Evolutionary conservation across 306 rosid genomes (phyloP).

Genomic region (Mucuna pruriens): DNA sequence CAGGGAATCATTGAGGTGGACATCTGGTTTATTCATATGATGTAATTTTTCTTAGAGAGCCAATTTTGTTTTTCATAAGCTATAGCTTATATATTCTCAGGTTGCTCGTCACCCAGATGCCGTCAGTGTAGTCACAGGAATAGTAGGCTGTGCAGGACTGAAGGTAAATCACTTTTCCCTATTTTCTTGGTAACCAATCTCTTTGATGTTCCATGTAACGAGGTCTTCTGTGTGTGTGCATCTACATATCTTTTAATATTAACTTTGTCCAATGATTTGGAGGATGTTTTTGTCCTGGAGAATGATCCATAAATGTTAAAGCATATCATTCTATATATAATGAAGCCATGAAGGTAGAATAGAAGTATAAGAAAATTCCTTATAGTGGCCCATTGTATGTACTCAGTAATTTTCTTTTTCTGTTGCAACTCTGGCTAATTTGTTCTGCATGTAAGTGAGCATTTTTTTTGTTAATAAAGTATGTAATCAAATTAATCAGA

Average conservation of each 20-base stretch:
- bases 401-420: neutral
- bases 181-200: constrained; percentile 10
- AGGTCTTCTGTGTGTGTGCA: neutral
- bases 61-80: constrained; percentile 21
- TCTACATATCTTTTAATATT: neutral
- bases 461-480: neutral
- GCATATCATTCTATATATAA: neutral
- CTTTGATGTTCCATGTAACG: neutral
- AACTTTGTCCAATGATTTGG: neutral
- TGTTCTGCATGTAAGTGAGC: neutral
- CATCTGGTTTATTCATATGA: constrained; percentile 23
- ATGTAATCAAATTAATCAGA: constrained; percentile 7
- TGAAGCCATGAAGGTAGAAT: constrained; percentile 7
- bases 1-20: constrained; percentile 92
- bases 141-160: constrained; percentile 98
- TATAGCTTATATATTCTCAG: constrained; percentile 54
- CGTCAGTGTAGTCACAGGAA: constrained; percentile 89
- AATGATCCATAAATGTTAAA: constrained; percentile 4
- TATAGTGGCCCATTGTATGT: neutral
- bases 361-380: constrained; percentile 8
- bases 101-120: constrained; percentile 99
- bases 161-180: constrained; percentile 65
- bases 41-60: constrained; percentile 25
- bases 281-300: neutral
- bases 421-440: constrained; percentile 6